Evolutionary conservation across 2,329 filamentous ascomycete genomes (phyloP), one percentile per base, ranked within the genome.

Genomic region (Colletotrichum cuscutae): DNA sequence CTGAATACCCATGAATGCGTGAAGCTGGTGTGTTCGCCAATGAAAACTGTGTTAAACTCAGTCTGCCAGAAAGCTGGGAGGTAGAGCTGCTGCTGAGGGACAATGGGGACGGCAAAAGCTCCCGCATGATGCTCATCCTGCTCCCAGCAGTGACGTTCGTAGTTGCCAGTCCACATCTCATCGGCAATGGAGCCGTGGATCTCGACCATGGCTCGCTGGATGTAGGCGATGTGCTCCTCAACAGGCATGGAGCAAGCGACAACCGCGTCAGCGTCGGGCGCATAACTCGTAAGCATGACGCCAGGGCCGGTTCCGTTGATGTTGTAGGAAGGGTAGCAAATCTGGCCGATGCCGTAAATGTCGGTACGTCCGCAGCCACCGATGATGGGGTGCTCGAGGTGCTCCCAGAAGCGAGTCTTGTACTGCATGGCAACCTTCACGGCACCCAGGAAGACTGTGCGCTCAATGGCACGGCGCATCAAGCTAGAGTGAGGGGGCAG

Each of bases 61-160:
- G 89, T 91, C 74, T 88, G 83, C 74, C 89, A 91, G 75, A 90
- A 92, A 0, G 89, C 87, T 0, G 90, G 89, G 2, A 92, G 79
- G 71, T 89, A 91, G 5, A 91, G 76, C 37, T 90, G 84, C 74
- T 91, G 89, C 77, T 91, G 89, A 0, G 86, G 86, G 1, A 88
- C 82, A 0, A 82, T 78, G 0, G 89, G 89, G 30, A 81, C 77
- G 0, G 86, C 84, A 86, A 89, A 92, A 2, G 87, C 86, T 28
- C 88, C 89, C 1, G 86, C 88, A 72, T 90, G 86, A 68, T 88
- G 86, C 75, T 88, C 85, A 56, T 91, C 87, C 1, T 83, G 77
- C 70, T 88, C 84, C 89, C 89, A 91, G 78, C 89, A 91, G 57
- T 87, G 86, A 0, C 89, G 84, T n/a, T 89, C 84, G 71, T 87